Evolutionary conservation across 75 land plant species (phyloP), one percentile per base, ranked within the genome.

Genomic region (Cupressus sempervirens): DNA sequence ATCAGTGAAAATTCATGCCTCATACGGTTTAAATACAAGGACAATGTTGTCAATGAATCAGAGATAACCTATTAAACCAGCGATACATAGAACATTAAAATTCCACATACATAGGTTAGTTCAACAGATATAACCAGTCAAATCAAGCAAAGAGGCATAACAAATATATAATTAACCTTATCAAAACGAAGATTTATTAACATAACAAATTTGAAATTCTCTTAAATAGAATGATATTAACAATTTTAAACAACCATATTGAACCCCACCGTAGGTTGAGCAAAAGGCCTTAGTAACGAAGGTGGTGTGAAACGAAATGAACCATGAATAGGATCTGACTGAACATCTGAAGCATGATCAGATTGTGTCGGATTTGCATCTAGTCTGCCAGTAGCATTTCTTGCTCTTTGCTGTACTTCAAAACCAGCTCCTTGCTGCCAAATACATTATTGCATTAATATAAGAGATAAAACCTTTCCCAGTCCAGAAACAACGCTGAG

Each of bases 31-130:
- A 96, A 73, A 86, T 96, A 96, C 88, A 92, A 93, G 76, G 90
- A 86, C 85, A 98, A 86, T 62, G 99, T 98, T 72, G 97, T 88
- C 88, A 96, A 86, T 20, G 99, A 94, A 94, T 98, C 99, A 76
- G 97, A 96, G 52, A 96, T 91, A 43, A 94, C 94, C 99, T 98
- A 91, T 83, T 87, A 87, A 87, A 83, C 43, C 30, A 41, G 26
- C 15, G 32, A 26, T 26, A 79, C 12, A 20, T n/a, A 48, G 68
- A n/a, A 43, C 38, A 68, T 34, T 34, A 67, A 62, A 7, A 58
- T 6, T 62, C 35, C 76, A 38, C 43, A n/a, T 45, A 41, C 6
- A 15, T 35, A 36, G 30, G 80, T 26, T 45, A 81, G 72, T 62
- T n/a, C 18, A 32, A 3, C 38, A 45, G 54, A 43, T 18, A 38